Evolutionary conservation across 176 grass and related monocot genomes (phyloP).

Genomic region (Typha latifolia): DNA sequence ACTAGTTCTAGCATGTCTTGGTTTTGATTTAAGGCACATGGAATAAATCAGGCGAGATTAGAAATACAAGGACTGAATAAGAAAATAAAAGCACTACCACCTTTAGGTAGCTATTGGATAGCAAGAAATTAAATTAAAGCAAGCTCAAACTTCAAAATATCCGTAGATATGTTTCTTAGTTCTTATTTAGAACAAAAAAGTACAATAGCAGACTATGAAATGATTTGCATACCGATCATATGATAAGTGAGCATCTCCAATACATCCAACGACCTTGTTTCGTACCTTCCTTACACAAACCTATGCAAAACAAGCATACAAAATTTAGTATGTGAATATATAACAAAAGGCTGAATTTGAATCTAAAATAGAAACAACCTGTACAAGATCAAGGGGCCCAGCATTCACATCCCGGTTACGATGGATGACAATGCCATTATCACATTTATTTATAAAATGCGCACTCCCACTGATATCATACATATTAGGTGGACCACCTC

Average conservation of each 20-base stretch:
- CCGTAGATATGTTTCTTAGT: neutral
- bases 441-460: slow-evolving; percentile 99
- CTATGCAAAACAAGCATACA: slow-evolving; percentile 21
- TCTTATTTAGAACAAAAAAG: neutral
- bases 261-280: slow-evolving; percentile 81
- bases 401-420: slow-evolving; percentile 56
- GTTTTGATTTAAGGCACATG: too few species aligned
- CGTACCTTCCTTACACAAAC: slow-evolving; percentile 90
- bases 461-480: slow-evolving; percentile 98
- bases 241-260: slow-evolving; percentile 76
- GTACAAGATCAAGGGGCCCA: slow-evolving; percentile 62
- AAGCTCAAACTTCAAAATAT: neutral
- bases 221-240: slow-evolving; percentile 54
- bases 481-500: slow-evolving; percentile 63
- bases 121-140: neutral
- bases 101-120: too few species aligned
- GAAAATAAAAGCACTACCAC: neutral
- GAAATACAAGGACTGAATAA: neutral
- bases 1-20: too few species aligned
- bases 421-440: slow-evolving; percentile 93
- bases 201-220: neutral
- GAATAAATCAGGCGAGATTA: neutral
- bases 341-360: neutral
- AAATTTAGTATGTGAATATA: neutral
- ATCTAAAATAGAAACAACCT: slow-evolving; percentile 33